These are phyloP conservation scores for Tricholoma sp. DNA, from an alignment of 768 basidiomycete genomes.

Conservation along the genomic window DNA sequence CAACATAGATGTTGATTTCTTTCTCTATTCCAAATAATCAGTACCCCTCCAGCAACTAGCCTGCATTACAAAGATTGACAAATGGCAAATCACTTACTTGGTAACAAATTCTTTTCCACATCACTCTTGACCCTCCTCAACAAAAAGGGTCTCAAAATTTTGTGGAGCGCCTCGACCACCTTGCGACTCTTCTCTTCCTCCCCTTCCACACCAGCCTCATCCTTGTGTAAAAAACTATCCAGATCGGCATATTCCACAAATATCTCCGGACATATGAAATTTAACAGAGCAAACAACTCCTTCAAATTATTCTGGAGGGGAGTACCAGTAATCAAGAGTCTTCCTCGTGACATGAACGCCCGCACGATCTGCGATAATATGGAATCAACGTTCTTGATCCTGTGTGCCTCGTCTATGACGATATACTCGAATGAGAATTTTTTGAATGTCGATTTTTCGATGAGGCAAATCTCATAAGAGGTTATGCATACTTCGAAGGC, in stretches of 20 bases:
- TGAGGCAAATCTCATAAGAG: conserved; percentile 94
- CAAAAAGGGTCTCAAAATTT: conserved; percentile 93
- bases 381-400: conserved; percentile 98
- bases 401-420: conserved; percentile 96
- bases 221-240: conserved; percentile 92
- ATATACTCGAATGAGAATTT: conserved; percentile 98
- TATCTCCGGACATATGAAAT: conserved; percentile 96
- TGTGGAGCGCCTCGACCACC: conserved; percentile 95
- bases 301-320: conserved; percentile 96
- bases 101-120: conserved; percentile 92
- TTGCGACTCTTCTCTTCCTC: conserved; percentile 86
- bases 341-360: conserved; percentile 80
- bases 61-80: not conserved
- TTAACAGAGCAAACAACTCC: conserved; percentile 87
- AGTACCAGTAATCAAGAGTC: conserved; percentile 94
- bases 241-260: conserved; percentile 89
- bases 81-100: conserved; percentile 48
- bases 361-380: conserved; percentile 94
- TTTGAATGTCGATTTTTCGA: conserved; percentile 88
- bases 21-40: conserved; percentile 56
- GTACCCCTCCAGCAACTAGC: conserved; percentile 3
- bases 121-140: conserved; percentile 92
- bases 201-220: conserved; percentile 55
- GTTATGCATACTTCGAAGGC: conserved; percentile 95
- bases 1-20: conserved; percentile 98